Percentiles rank a stretch among this genome's conserved stretches.
phyloP scores from a whole-genome alignment of 495 filamentous ascomycete genomes.

The Cladorrhinum samala region DNA sequence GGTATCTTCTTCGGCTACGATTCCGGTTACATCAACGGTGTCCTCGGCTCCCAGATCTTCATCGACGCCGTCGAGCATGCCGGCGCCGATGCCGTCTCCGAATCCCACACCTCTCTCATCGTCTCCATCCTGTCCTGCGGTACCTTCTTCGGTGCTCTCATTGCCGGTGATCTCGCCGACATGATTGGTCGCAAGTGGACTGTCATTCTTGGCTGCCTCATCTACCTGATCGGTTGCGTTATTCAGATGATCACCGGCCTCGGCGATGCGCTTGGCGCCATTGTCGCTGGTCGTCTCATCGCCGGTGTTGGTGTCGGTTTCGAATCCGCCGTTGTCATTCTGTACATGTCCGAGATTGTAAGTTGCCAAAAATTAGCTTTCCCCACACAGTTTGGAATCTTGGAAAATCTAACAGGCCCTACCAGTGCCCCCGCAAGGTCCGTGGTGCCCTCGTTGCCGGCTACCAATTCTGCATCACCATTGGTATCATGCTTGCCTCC shows the following conservation, averaged over 20 bases:
- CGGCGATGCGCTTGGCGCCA: constrained; percentile 39
- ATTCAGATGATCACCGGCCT: constrained; percentile 50
- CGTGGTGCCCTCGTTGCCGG: constrained; percentile 67
- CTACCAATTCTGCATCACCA: constrained; percentile 74
- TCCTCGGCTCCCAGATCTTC: constrained; percentile 49
- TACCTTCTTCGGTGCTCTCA: constrained; percentile 70
- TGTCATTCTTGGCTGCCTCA: constrained; percentile 56
- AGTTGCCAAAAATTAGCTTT: no score
- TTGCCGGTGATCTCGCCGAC: constrained; percentile 65
- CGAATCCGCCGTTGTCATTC: constrained; percentile 66
- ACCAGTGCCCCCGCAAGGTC: constrained; percentile 55
- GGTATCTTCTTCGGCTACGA: constrained; percentile 66
- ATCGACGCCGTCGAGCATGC: constrained; percentile 37
- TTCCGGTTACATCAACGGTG: constrained; percentile 58
- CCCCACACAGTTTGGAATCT: no score
- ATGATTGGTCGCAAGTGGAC: constrained; percentile 61
- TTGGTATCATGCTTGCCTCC: constrained; percentile 67
- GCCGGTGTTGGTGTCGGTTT: constrained; percentile 71
- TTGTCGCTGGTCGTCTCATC: constrained; percentile 65
- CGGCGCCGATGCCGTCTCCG: constrained; percentile 19
- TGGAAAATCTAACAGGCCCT: not conserved
- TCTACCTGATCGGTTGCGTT: constrained; percentile 60
- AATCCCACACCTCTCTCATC: constrained; percentile 53
- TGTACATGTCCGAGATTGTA: constrained; percentile 68
- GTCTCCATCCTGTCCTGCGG: constrained; percentile 68